Evolutionary conservation across 345 rosid species (phyloP).

Genomic region (Leavenworthia alabamica): DNA sequence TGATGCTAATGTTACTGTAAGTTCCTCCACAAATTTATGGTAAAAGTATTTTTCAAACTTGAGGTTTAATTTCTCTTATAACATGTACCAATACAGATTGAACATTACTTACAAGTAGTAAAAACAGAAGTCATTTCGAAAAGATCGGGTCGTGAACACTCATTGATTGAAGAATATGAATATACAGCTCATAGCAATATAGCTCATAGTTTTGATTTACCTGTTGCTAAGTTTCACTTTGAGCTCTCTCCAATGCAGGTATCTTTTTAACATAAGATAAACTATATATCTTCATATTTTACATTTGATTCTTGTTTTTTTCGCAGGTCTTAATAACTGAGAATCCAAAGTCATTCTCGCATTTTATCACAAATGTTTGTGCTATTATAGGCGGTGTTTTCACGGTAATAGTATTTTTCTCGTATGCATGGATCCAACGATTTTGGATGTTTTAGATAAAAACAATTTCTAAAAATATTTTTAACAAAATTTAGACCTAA

Average conservation of each 20-base stretch:
- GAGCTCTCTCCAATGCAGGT: conserved; percentile 99
- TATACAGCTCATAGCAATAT: conserved; percentile 91
- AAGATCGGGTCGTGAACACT: conserved; percentile 35
- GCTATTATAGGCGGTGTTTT: conserved; percentile 96
- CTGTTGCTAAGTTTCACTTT: conserved; percentile 74
- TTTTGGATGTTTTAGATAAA: too few relatives aligned
- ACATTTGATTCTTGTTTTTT: background rate
- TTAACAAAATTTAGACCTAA: too few relatives aligned
- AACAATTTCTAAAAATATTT: too few relatives aligned
- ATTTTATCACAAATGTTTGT: conserved; percentile 90
- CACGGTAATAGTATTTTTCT: conserved; percentile 52
- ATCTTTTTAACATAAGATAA: background rate
- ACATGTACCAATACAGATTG: conserved; percentile 51
- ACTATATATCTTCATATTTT: background rate
- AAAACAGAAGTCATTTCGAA: conserved; percentile 75
- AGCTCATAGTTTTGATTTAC: conserved; percentile 53
- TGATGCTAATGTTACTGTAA: conserved; percentile 94
- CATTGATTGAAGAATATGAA: conserved; percentile 69
- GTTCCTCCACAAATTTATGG: conserved; percentile 24
- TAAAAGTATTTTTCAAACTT: background rate
- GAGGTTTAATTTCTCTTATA: conserved; percentile 7
- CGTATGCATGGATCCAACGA: too few relatives aligned
- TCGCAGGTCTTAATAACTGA: conserved; percentile 74
- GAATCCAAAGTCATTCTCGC: conserved; percentile 71
- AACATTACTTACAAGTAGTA: conserved; percentile 87